A percentile compares a stretch with the other conserved stretches of the same genome.
These are phyloP conservation scores for Pythium plurisporium DNA, from an alignment of 352 stramenopile genomes.

Conservation along the genomic window DNA sequence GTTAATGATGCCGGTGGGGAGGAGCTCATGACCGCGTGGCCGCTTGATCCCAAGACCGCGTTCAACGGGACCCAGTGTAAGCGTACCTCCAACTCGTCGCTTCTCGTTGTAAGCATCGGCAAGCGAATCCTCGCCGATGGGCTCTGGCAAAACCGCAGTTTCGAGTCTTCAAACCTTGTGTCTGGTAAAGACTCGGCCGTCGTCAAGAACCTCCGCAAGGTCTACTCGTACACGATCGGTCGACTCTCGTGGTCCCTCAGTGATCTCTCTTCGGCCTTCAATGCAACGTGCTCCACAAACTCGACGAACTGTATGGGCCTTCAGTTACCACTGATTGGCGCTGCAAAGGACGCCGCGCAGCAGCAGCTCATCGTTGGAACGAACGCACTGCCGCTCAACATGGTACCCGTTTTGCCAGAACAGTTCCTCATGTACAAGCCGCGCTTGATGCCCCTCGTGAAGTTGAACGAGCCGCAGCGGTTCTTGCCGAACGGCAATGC, in stretches of 20 bases:
- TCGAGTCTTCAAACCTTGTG: background rate
- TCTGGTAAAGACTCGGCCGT: background rate
- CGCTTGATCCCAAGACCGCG: no score
- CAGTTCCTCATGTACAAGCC: background rate
- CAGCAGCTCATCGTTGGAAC: background rate
- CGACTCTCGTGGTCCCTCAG: background rate
- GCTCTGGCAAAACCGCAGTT: background rate
- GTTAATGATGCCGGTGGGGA: background rate
- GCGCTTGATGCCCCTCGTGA: background rate
- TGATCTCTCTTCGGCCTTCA: background rate
- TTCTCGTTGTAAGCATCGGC: background rate
- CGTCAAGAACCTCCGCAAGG: background rate
- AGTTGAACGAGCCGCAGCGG: background rate
- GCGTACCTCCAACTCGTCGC: background rate
- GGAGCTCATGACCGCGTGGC: background rate
- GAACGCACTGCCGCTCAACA: background rate
- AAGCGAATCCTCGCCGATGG: slow-evolving; percentile 1
- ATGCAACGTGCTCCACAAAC: background rate
- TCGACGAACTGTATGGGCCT: background rate
- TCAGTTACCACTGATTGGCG: background rate
- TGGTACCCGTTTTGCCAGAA: background rate
- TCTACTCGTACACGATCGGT: background rate
- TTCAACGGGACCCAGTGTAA: background rate
- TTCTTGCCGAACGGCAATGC: no score
- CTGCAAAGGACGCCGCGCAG: background rate